phyloP scores from a whole-genome alignment of 805 yeast species.

The Pichia thaimueangensis region DNA sequence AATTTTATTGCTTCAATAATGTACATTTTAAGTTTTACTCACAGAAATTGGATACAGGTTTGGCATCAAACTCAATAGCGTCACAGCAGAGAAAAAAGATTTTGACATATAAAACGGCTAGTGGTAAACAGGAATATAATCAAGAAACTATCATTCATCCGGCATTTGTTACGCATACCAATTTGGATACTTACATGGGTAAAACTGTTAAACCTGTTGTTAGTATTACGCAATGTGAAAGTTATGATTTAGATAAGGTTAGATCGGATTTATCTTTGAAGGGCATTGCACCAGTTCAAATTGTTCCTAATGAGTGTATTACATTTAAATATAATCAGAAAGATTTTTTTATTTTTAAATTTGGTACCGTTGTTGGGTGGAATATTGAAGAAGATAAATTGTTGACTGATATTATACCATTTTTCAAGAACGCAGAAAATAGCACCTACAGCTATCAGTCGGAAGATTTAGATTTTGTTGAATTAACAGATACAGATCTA shows the following conservation, averaged over 20 bases:
- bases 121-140: neutral
- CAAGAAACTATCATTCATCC: conserved; percentile 14
- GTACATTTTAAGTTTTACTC: too few species aligned
- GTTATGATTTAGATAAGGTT: conserved; percentile 51
- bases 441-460: conserved; percentile 53
- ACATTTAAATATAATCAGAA: conserved; percentile 35
- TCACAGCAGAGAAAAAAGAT: conserved; percentile 12
- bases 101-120: conserved; percentile 11
- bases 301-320: conserved; percentile 52
- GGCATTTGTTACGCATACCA: conserved; percentile 12
- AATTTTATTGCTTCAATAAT: too few species aligned
- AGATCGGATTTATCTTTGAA: conserved; percentile 31
- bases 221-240: conserved; percentile 67
- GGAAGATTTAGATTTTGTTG: conserved; percentile 79
- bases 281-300: conserved; percentile 31
- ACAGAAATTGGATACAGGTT: too few species aligned
- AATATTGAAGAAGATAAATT: conserved; percentile 56
- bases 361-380: conserved; percentile 85
- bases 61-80: conserved; percentile 3
- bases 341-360: conserved; percentile 54
- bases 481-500: conserved; percentile 6
- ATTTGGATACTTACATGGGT: conserved; percentile 5
- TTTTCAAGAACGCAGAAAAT: conserved; percentile 43
- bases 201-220: conserved; percentile 41
- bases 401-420: conserved; percentile 42